Evolutionary conservation across 768 basidiomycete species (phyloP).

Genomic region (Naematelia aurantialba): DNA sequence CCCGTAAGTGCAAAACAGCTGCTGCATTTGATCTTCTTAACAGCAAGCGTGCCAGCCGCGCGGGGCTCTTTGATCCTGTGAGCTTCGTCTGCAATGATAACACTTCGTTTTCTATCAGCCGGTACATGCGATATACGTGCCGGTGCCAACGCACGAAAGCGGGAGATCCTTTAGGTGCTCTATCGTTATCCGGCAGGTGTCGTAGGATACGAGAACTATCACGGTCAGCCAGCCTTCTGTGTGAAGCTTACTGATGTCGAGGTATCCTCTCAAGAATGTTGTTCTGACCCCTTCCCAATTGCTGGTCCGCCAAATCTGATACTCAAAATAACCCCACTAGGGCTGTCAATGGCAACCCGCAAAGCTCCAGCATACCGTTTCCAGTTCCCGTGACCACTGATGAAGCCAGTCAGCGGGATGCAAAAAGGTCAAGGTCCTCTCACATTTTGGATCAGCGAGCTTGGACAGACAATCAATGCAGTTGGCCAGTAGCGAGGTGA

Average conservation of each 20-base stretch:
- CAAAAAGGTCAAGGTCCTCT: constrained; percentile 2
- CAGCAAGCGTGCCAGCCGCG: constrained; percentile 65
- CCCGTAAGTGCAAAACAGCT: constrained; percentile 83
- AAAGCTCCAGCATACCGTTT: constrained; percentile 58
- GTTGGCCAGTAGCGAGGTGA: constrained; percentile 38
- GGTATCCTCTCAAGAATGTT: constrained; percentile 73
- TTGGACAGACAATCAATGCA: constrained; percentile 74
- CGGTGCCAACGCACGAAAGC: constrained; percentile 60
- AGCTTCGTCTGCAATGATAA: constrained; percentile 70
- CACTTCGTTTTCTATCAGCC: constrained; percentile 21
- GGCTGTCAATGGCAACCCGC: not conserved
- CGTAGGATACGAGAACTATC: constrained; percentile 76
- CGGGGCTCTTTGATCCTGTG: constrained; percentile 80
- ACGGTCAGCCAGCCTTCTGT: not conserved
- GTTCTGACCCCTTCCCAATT: constrained; percentile 60
- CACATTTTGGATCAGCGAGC: constrained; percentile 69
- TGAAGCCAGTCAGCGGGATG: not conserved
- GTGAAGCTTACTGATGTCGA: constrained; percentile 70
- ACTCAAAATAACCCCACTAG: constrained; percentile 94
- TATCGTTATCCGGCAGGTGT: constrained; percentile 69
- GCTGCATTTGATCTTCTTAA: constrained; percentile 64
- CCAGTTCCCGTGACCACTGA: constrained; percentile 81
- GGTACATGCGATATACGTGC: not conserved
- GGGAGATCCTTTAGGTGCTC: constrained; percentile 62
- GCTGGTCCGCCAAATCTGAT: constrained; percentile 62